Evolutionary conservation across 2,329 filamentous ascomycete genomes (phyloP).

Genomic region (Fonsecaea nubica): DNA sequence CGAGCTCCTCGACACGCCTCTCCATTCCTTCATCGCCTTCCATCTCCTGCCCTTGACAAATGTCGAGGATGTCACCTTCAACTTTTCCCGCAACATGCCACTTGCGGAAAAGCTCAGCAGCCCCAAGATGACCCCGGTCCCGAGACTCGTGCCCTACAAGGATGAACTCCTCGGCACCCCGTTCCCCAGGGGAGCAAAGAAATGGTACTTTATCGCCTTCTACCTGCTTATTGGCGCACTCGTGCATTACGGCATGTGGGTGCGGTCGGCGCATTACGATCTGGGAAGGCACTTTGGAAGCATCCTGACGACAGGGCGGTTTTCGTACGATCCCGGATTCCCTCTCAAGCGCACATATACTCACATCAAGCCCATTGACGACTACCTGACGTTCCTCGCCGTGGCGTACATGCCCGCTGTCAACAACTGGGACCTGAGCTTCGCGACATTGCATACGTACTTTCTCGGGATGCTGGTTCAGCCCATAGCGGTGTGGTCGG

Average conservation of each 20-base stretch:
- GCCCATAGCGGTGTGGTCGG: constrained; percentile 13
- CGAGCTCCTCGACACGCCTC: constrained; percentile 10
- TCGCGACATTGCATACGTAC: constrained; percentile 10
- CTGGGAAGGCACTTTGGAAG: constrained; percentile 8
- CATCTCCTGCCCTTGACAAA: constrained; percentile 14
- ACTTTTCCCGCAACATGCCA: constrained; percentile 27
- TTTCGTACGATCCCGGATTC: constrained; percentile 9
- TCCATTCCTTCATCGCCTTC: constrained; percentile 4
- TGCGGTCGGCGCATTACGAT: constrained; percentile 17
- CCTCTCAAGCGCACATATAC: constrained; percentile 21
- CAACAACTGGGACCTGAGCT: constrained; percentile 19
- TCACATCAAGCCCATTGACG: constrained; percentile 7
- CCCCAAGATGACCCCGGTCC: constrained; percentile 11
- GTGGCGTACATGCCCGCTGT: constrained; percentile 17
- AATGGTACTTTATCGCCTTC: constrained; percentile 18
- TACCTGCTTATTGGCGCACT: constrained; percentile 13
- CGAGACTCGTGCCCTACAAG: constrained; percentile 9
- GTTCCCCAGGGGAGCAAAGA: background rate
- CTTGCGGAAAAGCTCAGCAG: constrained; percentile 30
- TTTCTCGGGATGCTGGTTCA: constrained; percentile 21
- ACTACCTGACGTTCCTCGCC: constrained; percentile 13
- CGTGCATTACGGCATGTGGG: constrained; percentile 21
- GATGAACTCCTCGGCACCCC: constrained; percentile 12
- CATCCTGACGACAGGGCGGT: constrained; percentile 11
- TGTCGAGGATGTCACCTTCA: constrained; percentile 24